Conservation (phyloP, 306 rosid species). For the Oemleria cerasiformis region DNA sequence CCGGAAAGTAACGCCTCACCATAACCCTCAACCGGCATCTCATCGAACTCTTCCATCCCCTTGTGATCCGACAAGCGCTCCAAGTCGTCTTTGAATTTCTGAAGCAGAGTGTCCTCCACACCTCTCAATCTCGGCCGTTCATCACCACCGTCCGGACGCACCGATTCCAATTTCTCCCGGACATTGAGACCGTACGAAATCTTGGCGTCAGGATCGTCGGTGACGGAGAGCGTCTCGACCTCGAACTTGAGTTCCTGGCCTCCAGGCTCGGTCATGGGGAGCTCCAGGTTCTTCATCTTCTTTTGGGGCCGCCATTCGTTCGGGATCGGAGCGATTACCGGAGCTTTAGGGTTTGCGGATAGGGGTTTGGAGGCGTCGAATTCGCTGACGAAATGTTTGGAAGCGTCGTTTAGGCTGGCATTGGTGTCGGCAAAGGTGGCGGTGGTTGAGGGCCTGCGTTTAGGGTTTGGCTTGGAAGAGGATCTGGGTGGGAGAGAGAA, state of each 20-base stretch:
- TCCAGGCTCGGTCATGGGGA: constrained; percentile 32
- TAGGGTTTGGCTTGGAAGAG: constrained; percentile 32
- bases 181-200: constrained; percentile 61
- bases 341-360: not conserved
- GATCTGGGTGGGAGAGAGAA: constrained; percentile 37
- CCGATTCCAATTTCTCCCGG: constrained; percentile 12
- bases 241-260: constrained; percentile 38
- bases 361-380: constrained; percentile 34
- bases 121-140: constrained; percentile 9
- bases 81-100: constrained; percentile 58
- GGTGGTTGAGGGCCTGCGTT: constrained; percentile 13
- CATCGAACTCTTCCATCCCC: constrained; percentile 63
- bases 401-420: not conserved
- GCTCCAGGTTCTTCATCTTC: constrained; percentile 49
- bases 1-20: constrained; percentile 77
- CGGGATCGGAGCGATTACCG: constrained; percentile 29
- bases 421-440: constrained; percentile 3
- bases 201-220: constrained; percentile 35
- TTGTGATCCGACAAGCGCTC: constrained; percentile 48
- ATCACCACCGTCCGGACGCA: not conserved
- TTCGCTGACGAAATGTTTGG: constrained; percentile 32
- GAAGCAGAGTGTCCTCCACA: constrained; percentile 34
- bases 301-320: constrained; percentile 38
- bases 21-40: constrained; percentile 71
- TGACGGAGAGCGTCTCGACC: constrained; percentile 26